Base-by-base conservation (phyloP, 306 rosid species). In the Abrus precatorius region DNA sequence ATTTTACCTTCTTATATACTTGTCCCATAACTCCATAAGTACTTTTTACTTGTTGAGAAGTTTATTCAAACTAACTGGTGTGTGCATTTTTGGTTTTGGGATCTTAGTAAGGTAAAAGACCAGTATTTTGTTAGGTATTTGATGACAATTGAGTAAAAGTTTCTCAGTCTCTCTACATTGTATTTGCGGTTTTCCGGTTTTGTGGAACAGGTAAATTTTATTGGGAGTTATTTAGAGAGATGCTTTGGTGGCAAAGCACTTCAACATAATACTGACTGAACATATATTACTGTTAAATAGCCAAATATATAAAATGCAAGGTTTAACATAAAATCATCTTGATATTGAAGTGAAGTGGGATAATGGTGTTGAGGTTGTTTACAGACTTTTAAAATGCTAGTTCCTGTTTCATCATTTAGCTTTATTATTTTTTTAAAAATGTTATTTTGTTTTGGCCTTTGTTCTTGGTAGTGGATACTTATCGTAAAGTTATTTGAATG, bases 401-500 rank as follows among this genome's bases (percentile, higher is more conserved):
- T 32, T 44, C 43, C 67, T 33, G 43, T 60, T 60, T 32, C 29
- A 14, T n/a, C 3, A 64, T 40, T 36, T 36, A 14, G 30, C 12
- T 20, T 54, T 54, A 5, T n/a, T 40, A 44, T 44, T 41, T 2
- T 9, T 27, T 71, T 36, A 1, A 4, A 7, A 75, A 30, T 41
- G 64, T 56, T 76, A 14, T 40, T 33, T 56, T 9, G 54, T 65
- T 20, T 33, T 62, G 41, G 36, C 78, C 56, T 67, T 62, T 74
- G 13, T 69, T 53, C 65, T 4, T 45, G 28, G 65, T 45, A 47
- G 48, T 65, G 56, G 54, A 45, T 79, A 14, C 84, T 83, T 75
- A 71, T 75, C 45, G 34, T 77, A 33, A 40, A 62, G 64, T 75
- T 78, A 63, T 57, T 70, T 68, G 43, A 43, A 52, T 87, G 93